Base-by-base conservation (phyloP, 2,329 filamentous ascomycete species). In the Calonectria pseudoturangicola region DNA sequence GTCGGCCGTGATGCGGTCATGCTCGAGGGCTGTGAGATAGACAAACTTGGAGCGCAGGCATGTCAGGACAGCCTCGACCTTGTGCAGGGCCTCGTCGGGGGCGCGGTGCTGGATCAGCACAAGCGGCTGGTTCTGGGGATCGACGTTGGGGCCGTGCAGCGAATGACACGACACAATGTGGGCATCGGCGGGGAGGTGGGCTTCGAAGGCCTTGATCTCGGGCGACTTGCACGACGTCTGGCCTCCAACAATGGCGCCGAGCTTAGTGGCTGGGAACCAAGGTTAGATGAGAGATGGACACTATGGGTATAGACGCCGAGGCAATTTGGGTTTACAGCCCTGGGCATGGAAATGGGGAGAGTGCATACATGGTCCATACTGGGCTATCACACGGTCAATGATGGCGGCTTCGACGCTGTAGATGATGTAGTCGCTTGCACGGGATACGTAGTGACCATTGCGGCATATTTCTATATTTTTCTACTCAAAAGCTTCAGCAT, bases 151-250 rank as follows among this genome's bases (percentile, higher is more conserved):
- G 1, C 97, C 97, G 84, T 99, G 97, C 18, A 99, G 92, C 28
- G 97, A 98, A 87, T 99, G 97, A 84, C 96, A 98, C 4, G 95
- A 98, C 68, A 99, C 91, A 76, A 99, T 98, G 81, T 97, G 93
- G 80, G 98, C 95, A 84, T 99, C 97, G 43, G 87, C 80, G 1
- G 97, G 97, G 21, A 99, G 91, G 85, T 98, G 91, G 77, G 92
- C 92, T 80, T 98, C 96, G 79, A 99, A 98, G 3, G 97, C 96
- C 43, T 92, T 92, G 80, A 99, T 97, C 84, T 99, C 97, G 25
- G 97, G 97, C 62, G 95, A 95, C 86, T 99, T 99, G 89, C 97
- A 99, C 0, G 97, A 98, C 0, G 97, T 99, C 84, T 99, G 97
- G 10, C 97, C 97, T 72, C 97, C 97, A 27, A 99, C 97, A 74